Evolutionary conservation across 352 stramenopile species (phyloP).

Genomic region (Globisporangium megalacanthum): DNA sequence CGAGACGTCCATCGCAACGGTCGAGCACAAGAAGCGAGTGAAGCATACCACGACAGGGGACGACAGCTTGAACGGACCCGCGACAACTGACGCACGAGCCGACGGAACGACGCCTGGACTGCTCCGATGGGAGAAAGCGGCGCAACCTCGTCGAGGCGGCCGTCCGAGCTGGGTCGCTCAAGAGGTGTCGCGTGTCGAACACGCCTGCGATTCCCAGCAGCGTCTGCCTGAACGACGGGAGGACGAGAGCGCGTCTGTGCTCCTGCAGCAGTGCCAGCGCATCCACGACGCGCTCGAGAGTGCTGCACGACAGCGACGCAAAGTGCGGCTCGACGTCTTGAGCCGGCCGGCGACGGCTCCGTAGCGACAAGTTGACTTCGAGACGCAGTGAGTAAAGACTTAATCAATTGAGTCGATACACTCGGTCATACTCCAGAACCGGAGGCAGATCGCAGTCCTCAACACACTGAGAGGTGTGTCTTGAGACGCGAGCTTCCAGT

Average conservation of each 20-base stretch:
- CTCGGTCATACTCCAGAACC: too few species aligned
- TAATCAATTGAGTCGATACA: too few species aligned
- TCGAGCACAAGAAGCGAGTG: conserved; percentile 28
- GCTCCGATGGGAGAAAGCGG: conserved; percentile 18
- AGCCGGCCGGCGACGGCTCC: conserved; percentile 5
- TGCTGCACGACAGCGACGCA: background rate
- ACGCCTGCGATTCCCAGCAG: conserved; percentile 10
- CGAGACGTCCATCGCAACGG: conserved; percentile 20
- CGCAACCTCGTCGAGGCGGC: background rate
- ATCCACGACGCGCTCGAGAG: conserved; percentile 16
- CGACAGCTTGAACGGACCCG: background rate
- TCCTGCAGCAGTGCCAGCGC: conserved; percentile 19
- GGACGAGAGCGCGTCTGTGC: background rate
- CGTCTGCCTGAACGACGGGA: conserved; percentile 1
- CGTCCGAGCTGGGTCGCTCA: conserved; percentile 17
- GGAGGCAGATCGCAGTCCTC: too few species aligned
- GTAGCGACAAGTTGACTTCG: background rate
- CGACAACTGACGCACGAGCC: background rate
- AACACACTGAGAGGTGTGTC: conserved; percentile 23
- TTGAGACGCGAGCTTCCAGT: conserved; percentile 40
- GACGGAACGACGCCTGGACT: background rate
- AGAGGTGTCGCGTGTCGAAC: conserved; percentile 13
- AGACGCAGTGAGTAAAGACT: too few species aligned
- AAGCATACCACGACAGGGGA: conserved; percentile 2
- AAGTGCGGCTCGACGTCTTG: background rate